Percentiles rank a stretch among this genome's conserved stretches.
Conservation (phyloP, 2,329 filamentous ascomycete species). For the Drechslerella stenobrocha region DNA sequence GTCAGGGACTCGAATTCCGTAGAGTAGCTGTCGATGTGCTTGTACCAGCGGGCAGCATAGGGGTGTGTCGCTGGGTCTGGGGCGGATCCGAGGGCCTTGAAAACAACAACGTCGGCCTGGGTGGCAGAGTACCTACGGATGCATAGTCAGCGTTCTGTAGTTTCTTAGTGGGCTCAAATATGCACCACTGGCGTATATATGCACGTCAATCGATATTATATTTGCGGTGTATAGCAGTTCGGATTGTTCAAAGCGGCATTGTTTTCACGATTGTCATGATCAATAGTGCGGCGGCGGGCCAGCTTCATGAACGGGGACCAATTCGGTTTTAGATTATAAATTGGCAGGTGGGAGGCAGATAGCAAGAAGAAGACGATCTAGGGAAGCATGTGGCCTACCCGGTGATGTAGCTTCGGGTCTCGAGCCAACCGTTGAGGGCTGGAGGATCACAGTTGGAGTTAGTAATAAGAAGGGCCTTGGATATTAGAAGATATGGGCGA, state of each 20-base stretch:
- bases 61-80: conserved; percentile 87
- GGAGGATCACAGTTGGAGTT: conserved; percentile 9
- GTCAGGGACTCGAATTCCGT: conserved; percentile 87
- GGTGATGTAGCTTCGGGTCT: conserved; percentile 77
- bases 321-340: conserved; percentile 75
- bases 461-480: conserved; percentile 10
- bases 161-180: background rate
- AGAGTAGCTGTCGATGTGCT: conserved; percentile 93
- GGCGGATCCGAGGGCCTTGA: conserved; percentile 78
- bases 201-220: background rate
- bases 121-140: conserved; percentile 65
- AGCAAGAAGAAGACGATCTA: conserved; percentile 39
- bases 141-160: conserved; percentile 22
- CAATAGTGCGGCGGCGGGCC: conserved; percentile 84
- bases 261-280: conserved; percentile 64
- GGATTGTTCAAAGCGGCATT: conserved; percentile 21
- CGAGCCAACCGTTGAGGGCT: conserved; percentile 70
- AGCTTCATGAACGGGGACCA: conserved; percentile 96
- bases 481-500: conserved; percentile 47
- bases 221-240: conserved; percentile 4
- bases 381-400: conserved; percentile 64
- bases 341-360: conserved; percentile 50
- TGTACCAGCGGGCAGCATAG: conserved; percentile 96
- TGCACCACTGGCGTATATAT: too few species aligned
- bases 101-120: conserved; percentile 94